Base-by-base conservation (phyloP, 73 alveolate genomes). In the Effrenium voratum region DNA sequence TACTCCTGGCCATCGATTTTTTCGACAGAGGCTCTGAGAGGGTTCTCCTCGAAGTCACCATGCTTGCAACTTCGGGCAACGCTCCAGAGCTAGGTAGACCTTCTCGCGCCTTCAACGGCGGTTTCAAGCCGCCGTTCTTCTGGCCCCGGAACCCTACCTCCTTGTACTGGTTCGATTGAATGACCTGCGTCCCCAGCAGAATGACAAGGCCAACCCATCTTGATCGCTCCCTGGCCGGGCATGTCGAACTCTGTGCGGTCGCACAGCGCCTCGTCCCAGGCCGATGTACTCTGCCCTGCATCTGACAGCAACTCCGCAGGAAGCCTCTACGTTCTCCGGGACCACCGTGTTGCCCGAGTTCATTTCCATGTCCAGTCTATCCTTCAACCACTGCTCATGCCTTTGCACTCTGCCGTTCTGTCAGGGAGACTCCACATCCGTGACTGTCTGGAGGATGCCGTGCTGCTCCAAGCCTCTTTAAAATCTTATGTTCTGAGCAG, bases 121-220 rank as follows among this genome's bases (percentile, higher is more conserved):
- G 2, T 72, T 88, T 86, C 12, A 90, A 87, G 0, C 88, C 97
- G 0, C 90, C 90, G 0, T 40, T 44, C 3, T 52, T 0, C 43
- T 43, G 63, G 0, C 46, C 45, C 8, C 5, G 50, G 43, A 49
- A 24, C 52, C 32, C 77, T 10, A 41, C 45, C 1, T 59, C 66
- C 40, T n/a, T n/a, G n/a, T n/a, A n/a, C n/a, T n/a, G 60, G 83
- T 5, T 52, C 28, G 59, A 10, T 15, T 5, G 47, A 28, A 43
- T 15, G 13, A 86, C 57, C 16, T 60, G 70, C 63, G 44, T 50
- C 32, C 75, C 96, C 26, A 88, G 73, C 40, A 88, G 86, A 0
- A 46, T 12, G 2, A 87, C 97, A 5, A 86, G 96, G 10, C 87
- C 87, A 0, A n/a, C 16, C 96, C 96, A 88, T 30, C 94, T 38